Conservation (phyloP, 2,329 filamentous ascomycete species). For the Fusarium citri region DNA sequence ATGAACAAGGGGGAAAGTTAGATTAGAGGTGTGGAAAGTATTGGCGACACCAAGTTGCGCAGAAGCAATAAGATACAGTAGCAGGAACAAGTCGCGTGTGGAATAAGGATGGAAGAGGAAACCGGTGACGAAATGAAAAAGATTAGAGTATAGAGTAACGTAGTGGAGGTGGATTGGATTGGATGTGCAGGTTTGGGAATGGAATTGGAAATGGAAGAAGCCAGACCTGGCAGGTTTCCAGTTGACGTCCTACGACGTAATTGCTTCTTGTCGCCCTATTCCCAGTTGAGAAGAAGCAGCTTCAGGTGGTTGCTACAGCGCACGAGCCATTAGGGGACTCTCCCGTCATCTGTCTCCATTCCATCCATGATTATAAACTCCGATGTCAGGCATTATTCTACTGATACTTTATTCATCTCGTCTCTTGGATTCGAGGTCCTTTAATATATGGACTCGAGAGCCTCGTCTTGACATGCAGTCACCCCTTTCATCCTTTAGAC, state of each 20-base stretch:
- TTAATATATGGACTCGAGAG: background rate
- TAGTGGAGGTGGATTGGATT: constrained; percentile 14
- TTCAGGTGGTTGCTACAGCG: constrained; percentile 35
- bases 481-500: background rate
- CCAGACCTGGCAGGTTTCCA: constrained; percentile 1
- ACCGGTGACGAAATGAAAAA: constrained; percentile 6
- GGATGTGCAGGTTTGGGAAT: background rate
- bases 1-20: constrained; percentile 21
- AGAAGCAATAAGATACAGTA: constrained; percentile 14
- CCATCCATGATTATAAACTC: constrained; percentile 18
- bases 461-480: background rate
- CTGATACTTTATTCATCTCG: background rate
- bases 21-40: constrained; percentile 23
- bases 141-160: constrained; percentile 3
- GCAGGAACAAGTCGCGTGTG: constrained; percentile 23
- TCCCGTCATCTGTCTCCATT: background rate
- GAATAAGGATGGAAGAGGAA: background rate
- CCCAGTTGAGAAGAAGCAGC: constrained; percentile 26
- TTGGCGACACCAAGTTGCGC: constrained; percentile 12
- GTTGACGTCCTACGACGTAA: constrained; percentile 40
- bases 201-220: constrained; percentile 18
- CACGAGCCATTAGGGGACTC: constrained; percentile 35
- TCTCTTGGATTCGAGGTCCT: background rate
- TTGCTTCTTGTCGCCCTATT: constrained; percentile 40
- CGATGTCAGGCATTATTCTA: constrained; percentile 4